phyloP scores from a whole-genome alignment of 345 rosid species.

The Microcos paniculata region DNA sequence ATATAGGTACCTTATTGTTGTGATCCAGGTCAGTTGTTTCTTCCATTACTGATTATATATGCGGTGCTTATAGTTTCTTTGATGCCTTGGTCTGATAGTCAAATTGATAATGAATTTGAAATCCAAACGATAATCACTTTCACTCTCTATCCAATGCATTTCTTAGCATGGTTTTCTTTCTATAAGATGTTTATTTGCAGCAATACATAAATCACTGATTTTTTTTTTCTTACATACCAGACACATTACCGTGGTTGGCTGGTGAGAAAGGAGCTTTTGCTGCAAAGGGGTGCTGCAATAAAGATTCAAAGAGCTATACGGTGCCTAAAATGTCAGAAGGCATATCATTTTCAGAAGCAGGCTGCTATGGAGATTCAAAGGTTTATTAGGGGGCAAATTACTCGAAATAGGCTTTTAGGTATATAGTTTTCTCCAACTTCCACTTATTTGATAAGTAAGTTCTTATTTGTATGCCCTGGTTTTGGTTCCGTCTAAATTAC shows the following conservation, averaged over 20 bases:
- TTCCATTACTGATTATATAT: not conserved
- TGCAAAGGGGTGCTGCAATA: constrained; percentile 44
- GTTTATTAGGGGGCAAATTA: constrained; percentile 48
- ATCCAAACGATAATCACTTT: not conserved
- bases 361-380: constrained; percentile 67
- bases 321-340: constrained; percentile 33
- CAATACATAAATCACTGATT: constrained; percentile 4
- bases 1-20: constrained; percentile 27
- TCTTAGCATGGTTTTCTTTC: not conserved
- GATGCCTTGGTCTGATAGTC: not conserved
- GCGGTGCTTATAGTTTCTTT: not conserved
- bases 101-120: not conserved
- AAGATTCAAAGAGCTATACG: constrained; percentile 62
- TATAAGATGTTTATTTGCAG: not conserved
- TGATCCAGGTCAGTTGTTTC: constrained; percentile 61
- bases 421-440: constrained; percentile 18
- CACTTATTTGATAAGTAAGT: constrained; percentile 1
- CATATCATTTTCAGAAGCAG: constrained; percentile 33
- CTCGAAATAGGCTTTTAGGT: constrained; percentile 70
- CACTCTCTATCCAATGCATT: not conserved
- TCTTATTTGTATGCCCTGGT: not conserved
- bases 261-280: constrained; percentile 45
- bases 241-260: constrained; percentile 62
- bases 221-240: constrained; percentile 35
- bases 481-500: not conserved